Evolutionary conservation across 2,329 filamentous ascomycete species (phyloP), one percentile per base, ranked within the genome.

Genomic region (Colletotrichum viniferum): DNA sequence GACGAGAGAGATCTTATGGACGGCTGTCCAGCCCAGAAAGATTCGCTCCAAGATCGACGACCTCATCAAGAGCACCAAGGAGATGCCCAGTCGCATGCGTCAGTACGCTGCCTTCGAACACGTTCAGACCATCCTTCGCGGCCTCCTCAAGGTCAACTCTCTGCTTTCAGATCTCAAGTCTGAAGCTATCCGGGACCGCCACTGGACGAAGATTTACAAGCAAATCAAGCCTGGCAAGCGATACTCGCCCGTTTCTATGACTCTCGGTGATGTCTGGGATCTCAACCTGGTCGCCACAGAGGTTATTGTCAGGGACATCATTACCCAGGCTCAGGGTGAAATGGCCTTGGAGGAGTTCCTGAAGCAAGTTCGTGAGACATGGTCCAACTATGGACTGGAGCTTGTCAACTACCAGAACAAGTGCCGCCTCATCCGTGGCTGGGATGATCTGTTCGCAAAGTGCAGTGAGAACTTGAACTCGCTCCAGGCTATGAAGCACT

Each of bases 61-160:
- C 63, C 90, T 98, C 69, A 95, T 98, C 83, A 98, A 98, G 88
- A 98, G 98, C 91, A 98, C 96, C 43, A 98, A 98, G 86, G 96
- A 98, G 77, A 98, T 99, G 97, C 97, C 97, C 0, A 98, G 96
- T 85, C 93, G 97, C 75, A 98, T 99, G 96, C 93, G 97, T 76
- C 97, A 99, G 82, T 99, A 99, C 84, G 96, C 97, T 79, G 97
- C 97, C n/a, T 99, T 99, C 82, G 97, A 99, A 84, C 96, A 99
- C 81, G 96, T 99, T 52, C 97, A 99, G 83, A 95, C 92, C 77
- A 94, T 97, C 34, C 91, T 99, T 55, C 94, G 96, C 60, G 93
- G 96, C 77, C 90, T 98, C 64, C 90, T 98, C 77, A 98, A 98
- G 84, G 95, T 98, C 79, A 99, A 98, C 81, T 89, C 93, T 13